Conservation (phyloP, 768 basidiomycete genomes). For the Pleurotus pulmonarius region DNA sequence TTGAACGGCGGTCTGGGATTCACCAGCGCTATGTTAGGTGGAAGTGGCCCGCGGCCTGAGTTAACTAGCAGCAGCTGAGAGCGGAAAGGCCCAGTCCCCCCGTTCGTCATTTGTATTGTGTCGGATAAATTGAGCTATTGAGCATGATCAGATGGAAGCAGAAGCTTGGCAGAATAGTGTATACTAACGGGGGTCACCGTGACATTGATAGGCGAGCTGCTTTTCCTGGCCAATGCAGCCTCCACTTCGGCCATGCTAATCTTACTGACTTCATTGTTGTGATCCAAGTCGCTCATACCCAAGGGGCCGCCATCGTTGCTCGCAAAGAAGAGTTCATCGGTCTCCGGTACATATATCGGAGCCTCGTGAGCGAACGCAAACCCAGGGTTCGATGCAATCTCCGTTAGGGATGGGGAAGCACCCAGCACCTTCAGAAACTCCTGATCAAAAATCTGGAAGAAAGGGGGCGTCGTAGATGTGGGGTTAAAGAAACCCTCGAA, state of each 20-base stretch:
- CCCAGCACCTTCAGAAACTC: slow-evolving; percentile 63
- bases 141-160: neutral
- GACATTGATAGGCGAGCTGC: slow-evolving; percentile 38
- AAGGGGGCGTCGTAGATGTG: slow-evolving; percentile 50
- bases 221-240: slow-evolving; percentile 32
- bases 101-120: slow-evolving; percentile 67
- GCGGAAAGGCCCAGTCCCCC: slow-evolving; percentile 60
- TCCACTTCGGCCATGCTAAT: slow-evolving; percentile 59
- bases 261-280: slow-evolving; percentile 61
- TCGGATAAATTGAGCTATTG: slow-evolving; percentile 54
- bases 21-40: slow-evolving; percentile 62
- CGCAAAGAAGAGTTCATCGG: slow-evolving; percentile 71
- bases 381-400: slow-evolving; percentile 55
- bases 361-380: slow-evolving; percentile 81
- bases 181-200: slow-evolving; percentile 39
- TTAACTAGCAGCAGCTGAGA: slow-evolving; percentile 58
- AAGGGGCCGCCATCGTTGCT: slow-evolving; percentile 66
- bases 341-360: slow-evolving; percentile 60
- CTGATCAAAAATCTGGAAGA: slow-evolving; percentile 51
- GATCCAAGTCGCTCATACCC: slow-evolving; percentile 58
- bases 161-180: neutral
- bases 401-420: slow-evolving; percentile 46
- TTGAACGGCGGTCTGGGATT: slow-evolving; percentile 65
- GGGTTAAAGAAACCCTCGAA: slow-evolving; percentile 53
- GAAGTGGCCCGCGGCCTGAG: slow-evolving; percentile 60